Conservation (phyloP, 2,329 filamentous ascomycete species). For the Sarocladium strictum region DNA sequence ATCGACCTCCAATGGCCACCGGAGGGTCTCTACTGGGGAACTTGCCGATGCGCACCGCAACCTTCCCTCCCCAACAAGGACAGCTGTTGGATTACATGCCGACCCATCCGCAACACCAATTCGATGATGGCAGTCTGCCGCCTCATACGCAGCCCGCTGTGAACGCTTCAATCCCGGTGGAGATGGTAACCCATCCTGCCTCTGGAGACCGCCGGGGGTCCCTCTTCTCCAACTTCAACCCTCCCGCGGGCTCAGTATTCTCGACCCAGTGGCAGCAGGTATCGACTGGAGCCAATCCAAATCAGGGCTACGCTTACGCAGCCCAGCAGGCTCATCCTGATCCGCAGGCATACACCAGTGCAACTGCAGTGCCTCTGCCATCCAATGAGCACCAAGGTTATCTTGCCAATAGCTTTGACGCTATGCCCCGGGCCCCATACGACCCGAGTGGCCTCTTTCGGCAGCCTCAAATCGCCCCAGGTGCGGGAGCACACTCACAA, state of each 20-base stretch:
- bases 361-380: background rate
- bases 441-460: background rate
- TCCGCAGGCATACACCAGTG: background rate
- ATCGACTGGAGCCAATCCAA: background rate
- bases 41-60: slow-evolving; percentile 1
- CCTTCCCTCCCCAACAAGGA: background rate
- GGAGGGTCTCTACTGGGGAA: background rate
- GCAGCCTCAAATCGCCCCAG: background rate
- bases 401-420: background rate
- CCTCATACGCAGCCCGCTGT: background rate
- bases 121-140: background rate
- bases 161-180: background rate
- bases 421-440: background rate
- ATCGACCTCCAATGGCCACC: background rate
- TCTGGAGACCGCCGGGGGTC: background rate
- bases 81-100: slow-evolving; percentile 5
- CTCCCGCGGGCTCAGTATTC: background rate
- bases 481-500: background rate
- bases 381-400: background rate
- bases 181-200: background rate
- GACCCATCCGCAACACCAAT: background rate
- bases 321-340: background rate
- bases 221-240: background rate
- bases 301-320: background rate
- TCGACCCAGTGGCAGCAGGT: background rate